Base-by-base conservation (phyloP, 2,329 filamentous ascomycete species). In the Neoarthrinium moseri region DNA sequence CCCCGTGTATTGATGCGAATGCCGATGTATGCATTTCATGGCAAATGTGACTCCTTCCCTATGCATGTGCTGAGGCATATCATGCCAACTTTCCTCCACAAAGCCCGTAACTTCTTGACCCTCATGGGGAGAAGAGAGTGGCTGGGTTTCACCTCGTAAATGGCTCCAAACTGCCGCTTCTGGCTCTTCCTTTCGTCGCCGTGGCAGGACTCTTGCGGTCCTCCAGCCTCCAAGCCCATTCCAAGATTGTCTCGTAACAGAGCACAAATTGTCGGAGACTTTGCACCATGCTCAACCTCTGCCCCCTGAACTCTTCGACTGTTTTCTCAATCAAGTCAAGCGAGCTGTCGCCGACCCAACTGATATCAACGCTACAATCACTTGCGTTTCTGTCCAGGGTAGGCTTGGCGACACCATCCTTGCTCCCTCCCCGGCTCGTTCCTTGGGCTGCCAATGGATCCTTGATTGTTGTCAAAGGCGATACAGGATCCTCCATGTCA, bases 251-350 rank as follows among this genome's bases (percentile, higher is more conserved):
- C 71, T 99, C 94, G 65, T 99, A 99, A 66, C 94, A 99, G 26
- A 99, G 81, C 40, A 96, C 92, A 69, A 87, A 97, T 65, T 99
- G 94, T 50, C 89, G 78, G 47, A 97, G 71, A 58, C 87, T 96
- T 68, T 97, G 94, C 34, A 99, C 92, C 91, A 97, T 99, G 67
- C 91, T 96, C 17, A 96, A 70, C 53, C 94, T 76, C 70, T 99
- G 94, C 39, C 79, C 74, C 46, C 94, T 78, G 66, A 99, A 96
- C 57, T 96, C 91, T 56, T 94, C 87, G 2, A 99, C 92, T 0
- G 91, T 94, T 62, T 83, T 84, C 51, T 89, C 84, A 38, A 99
- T 84, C 49, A 97, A 67, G 63, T 99, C 94, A 2, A 88, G 62
- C 21, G 81, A 77, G 37, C 89, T 82, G 50, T 86, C 77, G 12